These are phyloP conservation scores for Yarrowia divulgata DNA, from an alignment of 805 yeast species.

Conservation along the genomic window DNA sequence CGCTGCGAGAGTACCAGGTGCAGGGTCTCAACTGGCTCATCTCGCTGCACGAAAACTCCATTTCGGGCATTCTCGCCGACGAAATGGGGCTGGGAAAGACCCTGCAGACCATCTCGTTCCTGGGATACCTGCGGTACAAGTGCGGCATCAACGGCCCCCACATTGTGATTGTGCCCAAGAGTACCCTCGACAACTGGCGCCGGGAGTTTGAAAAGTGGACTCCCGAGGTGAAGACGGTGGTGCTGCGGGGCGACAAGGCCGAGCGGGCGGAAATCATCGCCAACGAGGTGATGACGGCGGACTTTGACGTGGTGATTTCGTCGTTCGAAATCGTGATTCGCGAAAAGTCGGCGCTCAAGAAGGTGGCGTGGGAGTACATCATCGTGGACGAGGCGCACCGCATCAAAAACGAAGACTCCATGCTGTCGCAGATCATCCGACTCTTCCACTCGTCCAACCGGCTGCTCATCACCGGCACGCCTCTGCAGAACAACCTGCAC, in stretches of 20 bases:
- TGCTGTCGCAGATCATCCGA: conserved; percentile 90
- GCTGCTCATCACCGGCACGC: conserved; percentile 92
- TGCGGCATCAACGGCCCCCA: conserved; percentile 87
- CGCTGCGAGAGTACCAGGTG: conserved; percentile 85
- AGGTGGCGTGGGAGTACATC: conserved; percentile 90
- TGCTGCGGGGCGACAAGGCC: conserved; percentile 91
- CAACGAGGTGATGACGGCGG: conserved; percentile 66
- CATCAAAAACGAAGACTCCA: conserved; percentile 92
- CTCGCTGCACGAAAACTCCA: conserved; percentile 81
- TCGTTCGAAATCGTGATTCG: conserved; percentile 93
- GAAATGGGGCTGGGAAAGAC: conserved; percentile 99
- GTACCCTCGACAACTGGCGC: conserved; percentile 95
- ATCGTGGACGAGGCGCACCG: conserved; percentile 97
- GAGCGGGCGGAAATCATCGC: conserved; percentile 68
- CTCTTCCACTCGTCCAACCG: conserved; percentile 85
- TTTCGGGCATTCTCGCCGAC: conserved; percentile 94
- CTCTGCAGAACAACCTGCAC: conserved; percentile 91
- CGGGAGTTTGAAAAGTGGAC: conserved; percentile 96
- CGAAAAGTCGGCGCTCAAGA: conserved; percentile 81
- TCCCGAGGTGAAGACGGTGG: conserved; percentile 86
- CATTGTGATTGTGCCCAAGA: conserved; percentile 90
- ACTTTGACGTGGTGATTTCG: conserved; percentile 88
- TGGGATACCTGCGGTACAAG: conserved; percentile 84
- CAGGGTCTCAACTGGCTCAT: conserved; percentile 97
- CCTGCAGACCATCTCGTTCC: conserved; percentile 88